These are phyloP conservation scores for Phoma sp. DNA, from an alignment of 2,329 filamentous ascomycete species.

Conservation along the genomic window DNA sequence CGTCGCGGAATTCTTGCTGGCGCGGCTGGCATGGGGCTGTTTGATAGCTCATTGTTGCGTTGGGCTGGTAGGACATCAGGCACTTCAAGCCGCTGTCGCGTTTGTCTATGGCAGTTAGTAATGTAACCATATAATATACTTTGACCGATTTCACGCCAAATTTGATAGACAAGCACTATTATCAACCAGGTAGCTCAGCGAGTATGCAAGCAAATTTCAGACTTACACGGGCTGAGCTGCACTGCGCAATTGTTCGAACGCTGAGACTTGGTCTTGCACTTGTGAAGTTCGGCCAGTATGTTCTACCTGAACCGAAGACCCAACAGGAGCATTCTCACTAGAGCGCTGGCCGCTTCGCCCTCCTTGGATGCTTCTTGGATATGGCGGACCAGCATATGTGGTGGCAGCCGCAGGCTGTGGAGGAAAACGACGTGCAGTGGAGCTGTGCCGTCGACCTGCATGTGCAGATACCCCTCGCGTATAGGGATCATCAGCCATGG, in stretches of 20 bases:
- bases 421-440: not conserved
- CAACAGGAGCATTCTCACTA: slow-evolving; percentile 32
- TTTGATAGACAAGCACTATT: too few species aligned
- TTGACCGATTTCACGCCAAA: too few species aligned
- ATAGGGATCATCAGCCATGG: slow-evolving; percentile 15
- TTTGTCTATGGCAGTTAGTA: slow-evolving; percentile 1
- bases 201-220: not conserved
- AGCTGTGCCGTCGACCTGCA: not conserved
- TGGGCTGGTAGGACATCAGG: not conserved
- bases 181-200: not conserved
- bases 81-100: not conserved
- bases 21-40: slow-evolving; percentile 15
- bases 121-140: too few species aligned
- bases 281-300: slow-evolving; percentile 9
- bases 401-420: not conserved
- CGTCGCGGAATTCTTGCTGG: slow-evolving; percentile 14
- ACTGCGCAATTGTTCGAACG: slow-evolving; percentile 25
- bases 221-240: slow-evolving; percentile 15
- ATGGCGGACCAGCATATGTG: not conserved
- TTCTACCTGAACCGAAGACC: not conserved
- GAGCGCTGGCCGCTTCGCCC: slow-evolving; percentile 25
- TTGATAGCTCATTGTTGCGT: slow-evolving; percentile 13
- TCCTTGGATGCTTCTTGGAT: slow-evolving; percentile 8
- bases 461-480: slow-evolving; percentile 9
- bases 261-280: slow-evolving; percentile 26